Evolutionary conservation across 1,139 yeast species (phyloP).

Genomic region (Scheffersomyces quercinus): DNA sequence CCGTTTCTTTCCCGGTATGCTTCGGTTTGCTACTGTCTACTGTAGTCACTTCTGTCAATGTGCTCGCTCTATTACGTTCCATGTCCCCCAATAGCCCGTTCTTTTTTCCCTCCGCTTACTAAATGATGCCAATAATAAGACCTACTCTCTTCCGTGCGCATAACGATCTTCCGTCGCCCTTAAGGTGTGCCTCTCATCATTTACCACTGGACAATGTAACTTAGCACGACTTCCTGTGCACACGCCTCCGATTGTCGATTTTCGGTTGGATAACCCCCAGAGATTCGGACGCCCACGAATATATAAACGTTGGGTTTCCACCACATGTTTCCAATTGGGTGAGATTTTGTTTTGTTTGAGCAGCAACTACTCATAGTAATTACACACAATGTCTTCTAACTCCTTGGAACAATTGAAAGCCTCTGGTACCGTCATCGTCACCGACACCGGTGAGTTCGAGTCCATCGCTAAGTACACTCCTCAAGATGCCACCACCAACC

Average conservation of each 20-base stretch:
- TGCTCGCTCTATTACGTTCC: too few relatives aligned
- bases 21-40: too few relatives aligned
- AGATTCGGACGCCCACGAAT: not conserved
- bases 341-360: not conserved
- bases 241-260: not conserved
- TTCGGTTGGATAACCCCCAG: slow-evolving; percentile 1
- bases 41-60: too few relatives aligned
- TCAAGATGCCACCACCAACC: slow-evolving; percentile 99
- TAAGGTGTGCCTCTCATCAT: too few relatives aligned
- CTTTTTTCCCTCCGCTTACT: too few relatives aligned
- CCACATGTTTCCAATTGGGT: not conserved
- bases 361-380: not conserved
- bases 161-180: too few relatives aligned
- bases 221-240: not conserved
- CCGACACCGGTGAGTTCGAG: slow-evolving; percentile 99
- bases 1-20: too few relatives aligned
- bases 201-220: too few relatives aligned
- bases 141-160: too few relatives aligned
- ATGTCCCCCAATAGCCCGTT: too few relatives aligned
- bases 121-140: too few relatives aligned
- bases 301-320: slow-evolving; percentile 4
- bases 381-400: slow-evolving; percentile 40
- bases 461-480: slow-evolving; percentile 97
- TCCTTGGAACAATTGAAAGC: slow-evolving; percentile 93
- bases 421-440: slow-evolving; percentile 92